Percentiles rank a stretch among this genome's conserved stretches.
These are phyloP conservation scores for Trametes pubescens DNA, from an alignment of 1,284 basidiomycete species.

Conservation along the genomic window DNA sequence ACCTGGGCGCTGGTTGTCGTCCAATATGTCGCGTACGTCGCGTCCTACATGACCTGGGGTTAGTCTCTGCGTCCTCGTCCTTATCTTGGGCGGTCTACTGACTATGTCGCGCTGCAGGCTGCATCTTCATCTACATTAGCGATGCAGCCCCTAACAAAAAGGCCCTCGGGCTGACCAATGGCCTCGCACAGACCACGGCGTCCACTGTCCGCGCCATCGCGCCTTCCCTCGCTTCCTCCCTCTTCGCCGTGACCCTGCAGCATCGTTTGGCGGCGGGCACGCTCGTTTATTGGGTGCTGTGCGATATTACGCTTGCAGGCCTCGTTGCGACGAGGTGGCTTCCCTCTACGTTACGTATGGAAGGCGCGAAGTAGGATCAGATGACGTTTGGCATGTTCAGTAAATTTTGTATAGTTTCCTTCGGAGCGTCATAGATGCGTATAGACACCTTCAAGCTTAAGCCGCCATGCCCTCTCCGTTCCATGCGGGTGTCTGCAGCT, in stretches of 20 bases:
- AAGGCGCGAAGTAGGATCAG: slow-evolving; percentile 5
- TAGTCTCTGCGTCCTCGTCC: slow-evolving; percentile 13
- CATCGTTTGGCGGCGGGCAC: slow-evolving; percentile 38
- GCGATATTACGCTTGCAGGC: slow-evolving; percentile 24
- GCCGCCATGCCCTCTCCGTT: neutral
- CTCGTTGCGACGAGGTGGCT: slow-evolving; percentile 18
- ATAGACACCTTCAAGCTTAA: neutral
- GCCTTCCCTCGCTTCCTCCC: slow-evolving; percentile 67
- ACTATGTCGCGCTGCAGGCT: slow-evolving; percentile 30
- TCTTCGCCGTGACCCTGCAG: slow-evolving; percentile 69
- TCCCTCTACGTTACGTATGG: slow-evolving; percentile 13
- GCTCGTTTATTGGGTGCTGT: slow-evolving; percentile 39
- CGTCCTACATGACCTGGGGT: slow-evolving; percentile 31
- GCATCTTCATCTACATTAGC: slow-evolving; percentile 56
- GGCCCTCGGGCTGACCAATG: slow-evolving; percentile 79
- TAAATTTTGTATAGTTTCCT: neutral
- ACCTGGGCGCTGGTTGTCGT: slow-evolving; percentile 30
- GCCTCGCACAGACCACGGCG: slow-evolving; percentile 46
- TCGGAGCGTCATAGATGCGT: neutral
- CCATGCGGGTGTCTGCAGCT: neutral
- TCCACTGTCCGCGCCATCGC: slow-evolving; percentile 69
- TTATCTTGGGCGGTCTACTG: slow-evolving; percentile 19
- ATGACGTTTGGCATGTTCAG: neutral
- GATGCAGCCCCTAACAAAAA: slow-evolving; percentile 63
- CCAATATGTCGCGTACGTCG: slow-evolving; percentile 26